phyloP scores from a whole-genome alignment of 768 basidiomycete genomes.

The Rickenella mellea region DNA sequence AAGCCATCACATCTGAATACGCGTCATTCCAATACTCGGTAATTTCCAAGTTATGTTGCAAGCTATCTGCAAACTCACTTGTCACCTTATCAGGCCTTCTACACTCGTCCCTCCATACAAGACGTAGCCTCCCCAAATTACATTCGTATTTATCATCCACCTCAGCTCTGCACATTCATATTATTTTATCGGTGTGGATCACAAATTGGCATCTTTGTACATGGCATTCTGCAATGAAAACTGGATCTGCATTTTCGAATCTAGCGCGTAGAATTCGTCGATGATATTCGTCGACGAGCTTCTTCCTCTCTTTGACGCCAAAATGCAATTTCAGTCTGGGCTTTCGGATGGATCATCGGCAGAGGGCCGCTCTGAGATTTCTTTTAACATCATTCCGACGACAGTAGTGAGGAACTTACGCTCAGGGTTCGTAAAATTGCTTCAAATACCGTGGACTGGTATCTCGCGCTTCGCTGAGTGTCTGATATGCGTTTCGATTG shows the following conservation, averaged over 20 bases:
- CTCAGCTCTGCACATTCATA: no score
- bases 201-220: no score
- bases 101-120: constrained; percentile 25
- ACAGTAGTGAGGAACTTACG: constrained; percentile 53
- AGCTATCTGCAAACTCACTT: neutral
- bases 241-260: neutral
- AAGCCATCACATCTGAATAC: constrained; percentile 58
- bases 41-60: neutral
- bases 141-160: no score
- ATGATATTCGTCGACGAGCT: constrained; percentile 33
- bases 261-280: constrained; percentile 3
- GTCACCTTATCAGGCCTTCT: constrained; percentile 2
- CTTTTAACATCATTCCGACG: no score
- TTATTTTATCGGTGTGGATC: no score
- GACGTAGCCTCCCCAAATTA: no score
- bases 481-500: constrained; percentile 67
- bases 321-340: constrained; percentile 78
- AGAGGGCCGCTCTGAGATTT: constrained; percentile 65
- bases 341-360: constrained; percentile 70
- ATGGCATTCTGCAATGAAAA: no score
- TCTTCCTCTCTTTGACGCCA: constrained; percentile 86
- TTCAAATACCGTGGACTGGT: constrained; percentile 68
- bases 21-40: neutral
- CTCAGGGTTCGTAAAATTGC: constrained; percentile 65
- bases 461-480: constrained; percentile 49